Conservation (phyloP, 148 eudicot species). For the Vaccinium darrowii region DNA sequence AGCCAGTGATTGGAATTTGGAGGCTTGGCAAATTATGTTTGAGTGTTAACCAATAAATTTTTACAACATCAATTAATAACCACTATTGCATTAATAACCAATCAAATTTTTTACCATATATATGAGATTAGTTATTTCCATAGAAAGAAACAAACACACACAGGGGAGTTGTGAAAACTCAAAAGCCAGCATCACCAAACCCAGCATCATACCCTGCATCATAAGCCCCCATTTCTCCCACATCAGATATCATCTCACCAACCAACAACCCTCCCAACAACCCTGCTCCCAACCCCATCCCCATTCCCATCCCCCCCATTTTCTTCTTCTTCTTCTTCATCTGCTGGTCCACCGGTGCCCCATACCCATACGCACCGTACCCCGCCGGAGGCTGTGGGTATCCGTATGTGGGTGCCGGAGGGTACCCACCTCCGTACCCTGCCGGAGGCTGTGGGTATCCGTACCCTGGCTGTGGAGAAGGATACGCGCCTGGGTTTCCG, state of each 20-base stretch:
- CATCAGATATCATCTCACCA: conserved; percentile 39
- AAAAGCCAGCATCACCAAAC: no score
- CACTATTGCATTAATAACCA: background rate
- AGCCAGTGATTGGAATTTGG: no score
- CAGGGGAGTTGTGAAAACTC: background rate
- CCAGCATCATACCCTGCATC: conserved; percentile 21
- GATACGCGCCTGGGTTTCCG: background rate
- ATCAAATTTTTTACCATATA: background rate
- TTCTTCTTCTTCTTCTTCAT: conserved; percentile 15
- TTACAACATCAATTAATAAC: no score
- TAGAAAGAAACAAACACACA: no score
- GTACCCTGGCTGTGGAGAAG: conserved; percentile 9
- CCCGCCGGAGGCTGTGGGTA: conserved; percentile 14
- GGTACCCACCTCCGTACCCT: background rate
- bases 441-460: background rate
- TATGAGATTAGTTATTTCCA: no score
- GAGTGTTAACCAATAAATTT: no score
- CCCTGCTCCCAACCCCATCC: conserved; percentile 41
- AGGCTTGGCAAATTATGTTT: no score
- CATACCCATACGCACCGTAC: conserved; percentile 22
- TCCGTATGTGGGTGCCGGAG: conserved; percentile 16
- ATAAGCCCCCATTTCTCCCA: conserved; percentile 27
- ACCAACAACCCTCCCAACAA: conserved; percentile 40
- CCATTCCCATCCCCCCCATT: background rate
- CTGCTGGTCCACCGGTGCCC: conserved; percentile 3